Conservation (phyloP, 768 basidiomycete genomes). For the Rossbeevera mucosa region DNA sequence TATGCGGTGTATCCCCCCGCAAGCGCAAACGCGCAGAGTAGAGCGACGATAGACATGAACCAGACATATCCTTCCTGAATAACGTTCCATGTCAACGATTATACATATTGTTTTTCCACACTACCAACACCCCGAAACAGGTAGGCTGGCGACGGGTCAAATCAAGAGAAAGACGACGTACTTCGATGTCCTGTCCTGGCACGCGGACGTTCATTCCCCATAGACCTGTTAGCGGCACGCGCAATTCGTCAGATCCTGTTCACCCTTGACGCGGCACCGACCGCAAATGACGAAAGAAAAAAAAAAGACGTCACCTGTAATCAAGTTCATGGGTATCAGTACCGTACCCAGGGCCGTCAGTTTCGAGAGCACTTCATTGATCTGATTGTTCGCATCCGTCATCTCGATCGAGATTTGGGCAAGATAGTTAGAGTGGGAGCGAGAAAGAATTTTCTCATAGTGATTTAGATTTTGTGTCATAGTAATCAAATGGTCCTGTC, state of each 20-base stretch:
- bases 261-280: not conserved
- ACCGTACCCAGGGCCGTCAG: constrained; percentile 96
- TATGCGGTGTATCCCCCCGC: constrained; percentile 79
- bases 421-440: constrained; percentile 98
- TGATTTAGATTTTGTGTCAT: constrained; percentile 99
- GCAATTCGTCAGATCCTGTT: not conserved
- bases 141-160: not conserved
- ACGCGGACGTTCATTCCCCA: constrained; percentile 99
- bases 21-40: constrained; percentile 74
- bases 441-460: constrained; percentile 98
- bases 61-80: constrained; percentile 54
- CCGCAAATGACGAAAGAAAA: not conserved
- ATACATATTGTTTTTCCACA: not conserved
- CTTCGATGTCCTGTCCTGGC: constrained; percentile 68
- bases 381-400: constrained; percentile 99
- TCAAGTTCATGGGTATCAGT: constrained; percentile 93
- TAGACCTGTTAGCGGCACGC: constrained; percentile 45
- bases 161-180: constrained; percentile 15
- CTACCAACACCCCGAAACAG: not conserved
- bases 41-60: constrained; percentile 85
- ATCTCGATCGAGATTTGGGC: constrained; percentile 99
- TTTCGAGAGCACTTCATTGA: constrained; percentile 97
- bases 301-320: constrained; percentile 60
- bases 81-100: not conserved
- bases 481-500: constrained; percentile 91